phyloP scores from a whole-genome alignment of 345 rosid genomes.

The Mangifera indica region DNA sequence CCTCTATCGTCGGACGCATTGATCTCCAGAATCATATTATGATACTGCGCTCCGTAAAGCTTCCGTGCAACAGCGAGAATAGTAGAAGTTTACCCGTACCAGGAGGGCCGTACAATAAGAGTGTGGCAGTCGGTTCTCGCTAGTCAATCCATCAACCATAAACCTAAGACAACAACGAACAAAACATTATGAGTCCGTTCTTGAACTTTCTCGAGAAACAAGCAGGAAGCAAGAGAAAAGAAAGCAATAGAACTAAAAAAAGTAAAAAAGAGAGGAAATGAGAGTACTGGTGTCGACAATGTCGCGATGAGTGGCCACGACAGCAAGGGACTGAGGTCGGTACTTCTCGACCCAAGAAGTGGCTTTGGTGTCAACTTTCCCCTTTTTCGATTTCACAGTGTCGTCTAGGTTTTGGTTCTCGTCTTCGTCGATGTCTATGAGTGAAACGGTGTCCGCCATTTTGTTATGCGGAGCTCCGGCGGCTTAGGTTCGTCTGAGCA shows the following conservation, averaged over 20 bases:
- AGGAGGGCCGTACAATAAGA: conserved; percentile 89
- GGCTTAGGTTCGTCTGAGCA: background rate
- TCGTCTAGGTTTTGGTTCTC: conserved; percentile 20
- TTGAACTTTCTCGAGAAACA: background rate
- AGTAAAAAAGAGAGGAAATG: background rate
- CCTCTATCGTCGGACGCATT: conserved; percentile 97
- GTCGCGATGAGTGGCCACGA: conserved; percentile 98
- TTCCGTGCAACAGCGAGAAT: conserved; percentile 93
- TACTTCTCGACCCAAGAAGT: conserved; percentile 97
- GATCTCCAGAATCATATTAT: conserved; percentile 89
- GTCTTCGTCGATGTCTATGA: conserved; percentile 79
- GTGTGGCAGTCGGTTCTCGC: conserved; percentile 94
- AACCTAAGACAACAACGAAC: conserved; percentile 8
- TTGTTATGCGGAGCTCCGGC: background rate
- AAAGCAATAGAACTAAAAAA: background rate
- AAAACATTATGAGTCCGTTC: background rate
- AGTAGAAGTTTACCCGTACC: conserved; percentile 96
- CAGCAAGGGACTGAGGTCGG: conserved; percentile 92
- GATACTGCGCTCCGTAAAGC: conserved; percentile 80
- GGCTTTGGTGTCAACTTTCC: conserved; percentile 54
- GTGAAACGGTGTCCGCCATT: conserved; percentile 58
- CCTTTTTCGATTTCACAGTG: conserved; percentile 40
- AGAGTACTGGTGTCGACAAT: conserved; percentile 86
- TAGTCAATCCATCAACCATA: conserved; percentile 90
- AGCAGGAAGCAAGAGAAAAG: background rate